Evolutionary conservation across 768 basidiomycete species (phyloP), one percentile per base, ranked within the genome.

Genomic region (Agaricus blazei): DNA sequence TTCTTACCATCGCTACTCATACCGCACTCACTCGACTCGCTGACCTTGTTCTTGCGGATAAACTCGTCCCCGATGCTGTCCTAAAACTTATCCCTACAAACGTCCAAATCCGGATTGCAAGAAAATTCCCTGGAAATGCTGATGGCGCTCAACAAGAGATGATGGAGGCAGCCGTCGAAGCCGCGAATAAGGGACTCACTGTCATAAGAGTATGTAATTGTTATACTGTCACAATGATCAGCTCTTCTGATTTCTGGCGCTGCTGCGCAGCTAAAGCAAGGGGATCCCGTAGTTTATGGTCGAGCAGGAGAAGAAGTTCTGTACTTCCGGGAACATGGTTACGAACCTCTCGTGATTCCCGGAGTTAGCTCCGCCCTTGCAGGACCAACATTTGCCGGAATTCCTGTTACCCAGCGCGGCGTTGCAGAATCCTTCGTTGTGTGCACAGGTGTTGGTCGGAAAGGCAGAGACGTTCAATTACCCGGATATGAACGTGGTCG

Each of bases 101-200:
- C 27, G 80, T 87, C 0, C 79, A 86, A 54, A 78, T 98, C 7
- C 85, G 86, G 47, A 97, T 98, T 62, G 97, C 97, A 15, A 87
- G 88, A 61, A 99, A 99, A 65, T 98, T 96, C 72, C 97, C 97
- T 0, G 97, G 97, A 0, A 98, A 98, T 65, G 92, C 93, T 2
- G 96, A 99, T 48, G 87, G 88, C 12, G 93, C 95, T 1, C 97
- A 99, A 68, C 81, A 77, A 37, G 97, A 98, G 71, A 84, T 98
- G 79, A 96, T 97, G 93, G 83, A 89, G 57, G 83, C 87, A 4
- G 97, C 93, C 2, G 72, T 98, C 8, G 88, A 88, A 31, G 93
- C 86, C 11, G 95, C 93, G 0, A 74, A 70, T 48, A 77, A 76
- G 15, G 97, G 96, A 0, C 71, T 93, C 57, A 88, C 84, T 5